Evolutionary conservation across 257 asterid genomes (phyloP).

Genomic region (Capsicum chinense): DNA sequence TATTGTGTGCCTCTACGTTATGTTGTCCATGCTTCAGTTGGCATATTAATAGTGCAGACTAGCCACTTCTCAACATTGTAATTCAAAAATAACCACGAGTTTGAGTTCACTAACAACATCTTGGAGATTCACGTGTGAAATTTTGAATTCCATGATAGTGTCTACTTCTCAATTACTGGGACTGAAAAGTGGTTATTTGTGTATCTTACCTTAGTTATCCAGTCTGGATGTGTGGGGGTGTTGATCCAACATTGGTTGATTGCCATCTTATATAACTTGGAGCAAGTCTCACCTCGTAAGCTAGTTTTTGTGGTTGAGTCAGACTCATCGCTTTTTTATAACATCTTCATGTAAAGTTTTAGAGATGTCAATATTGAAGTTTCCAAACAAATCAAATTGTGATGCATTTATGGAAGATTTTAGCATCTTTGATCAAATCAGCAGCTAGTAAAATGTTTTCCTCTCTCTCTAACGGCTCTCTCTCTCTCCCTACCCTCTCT

Average conservation of each 20-base stretch:
- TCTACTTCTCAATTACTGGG: not conserved
- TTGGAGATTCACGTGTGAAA: not conserved
- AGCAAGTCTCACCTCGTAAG: not conserved
- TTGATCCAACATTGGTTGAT: not conserved
- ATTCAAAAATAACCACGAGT: too few relatives aligned
- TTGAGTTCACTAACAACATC: too few relatives aligned
- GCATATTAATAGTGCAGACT: too few relatives aligned
- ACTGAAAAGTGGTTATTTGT: not conserved
- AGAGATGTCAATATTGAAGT: not conserved
- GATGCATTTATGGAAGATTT: not conserved
- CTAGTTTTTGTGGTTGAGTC: not conserved
- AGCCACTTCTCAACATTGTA: too few relatives aligned
- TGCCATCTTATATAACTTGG: not conserved
- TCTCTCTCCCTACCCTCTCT: too few relatives aligned
- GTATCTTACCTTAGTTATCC: not conserved
- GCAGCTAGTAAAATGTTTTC: too few relatives aligned
- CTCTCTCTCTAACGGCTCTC: too few relatives aligned
- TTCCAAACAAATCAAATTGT: constrained; percentile 7
- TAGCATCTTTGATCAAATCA: not conserved
- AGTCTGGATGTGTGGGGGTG: not conserved
- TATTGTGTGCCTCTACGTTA: too few relatives aligned
- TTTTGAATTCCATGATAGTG: not conserved
- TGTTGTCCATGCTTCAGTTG: too few relatives aligned
- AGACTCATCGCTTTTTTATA: not conserved
- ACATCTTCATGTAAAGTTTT: not conserved